phyloP scores from a whole-genome alignment of 1,139 yeast species.

The Suhomyces maxii region DNA sequence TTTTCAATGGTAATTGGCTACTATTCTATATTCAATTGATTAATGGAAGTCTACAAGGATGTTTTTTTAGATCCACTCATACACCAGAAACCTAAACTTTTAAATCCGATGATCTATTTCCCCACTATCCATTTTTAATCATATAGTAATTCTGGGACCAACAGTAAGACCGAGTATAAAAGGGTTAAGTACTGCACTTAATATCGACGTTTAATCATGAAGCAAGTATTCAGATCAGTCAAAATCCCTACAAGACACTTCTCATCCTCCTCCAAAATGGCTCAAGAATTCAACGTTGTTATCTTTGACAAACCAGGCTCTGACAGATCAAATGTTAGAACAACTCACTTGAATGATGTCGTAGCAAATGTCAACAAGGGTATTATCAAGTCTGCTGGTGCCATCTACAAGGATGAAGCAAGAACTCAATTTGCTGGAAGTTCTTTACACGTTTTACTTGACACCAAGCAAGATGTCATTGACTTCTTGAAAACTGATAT shows the following conservation, averaged over 20 bases:
- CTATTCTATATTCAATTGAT: too few relatives aligned
- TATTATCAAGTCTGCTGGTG: conserved; percentile 64
- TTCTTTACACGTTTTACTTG: conserved; percentile 61
- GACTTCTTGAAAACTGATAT: conserved; percentile 64
- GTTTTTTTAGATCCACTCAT: too few relatives aligned
- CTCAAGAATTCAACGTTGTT: conserved; percentile 64
- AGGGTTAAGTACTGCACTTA: background rate
- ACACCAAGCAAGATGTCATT: conserved; percentile 59
- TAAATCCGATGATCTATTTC: too few relatives aligned
- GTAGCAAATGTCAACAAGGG: conserved; percentile 54
- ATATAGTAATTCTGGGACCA: too few relatives aligned
- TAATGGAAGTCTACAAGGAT: too few relatives aligned
- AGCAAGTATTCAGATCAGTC: conserved; percentile 1
- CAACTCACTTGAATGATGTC: conserved; percentile 58
- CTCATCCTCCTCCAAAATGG: conserved; percentile 11
- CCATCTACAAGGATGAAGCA: conserved; percentile 51
- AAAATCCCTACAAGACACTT: conserved; percentile 2
- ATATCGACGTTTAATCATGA: background rate
- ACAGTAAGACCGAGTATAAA: too few relatives aligned
- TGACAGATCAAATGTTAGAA: conserved; percentile 57
- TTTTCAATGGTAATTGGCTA: too few relatives aligned
- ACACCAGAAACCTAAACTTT: too few relatives aligned
- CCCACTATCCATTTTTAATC: too few relatives aligned
- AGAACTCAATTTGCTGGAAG: conserved; percentile 71
- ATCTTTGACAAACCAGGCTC: conserved; percentile 68